These are phyloP conservation scores for Cyberlindnera japonica DNA, from an alignment of 805 yeast species.

Conservation along the genomic window DNA sequence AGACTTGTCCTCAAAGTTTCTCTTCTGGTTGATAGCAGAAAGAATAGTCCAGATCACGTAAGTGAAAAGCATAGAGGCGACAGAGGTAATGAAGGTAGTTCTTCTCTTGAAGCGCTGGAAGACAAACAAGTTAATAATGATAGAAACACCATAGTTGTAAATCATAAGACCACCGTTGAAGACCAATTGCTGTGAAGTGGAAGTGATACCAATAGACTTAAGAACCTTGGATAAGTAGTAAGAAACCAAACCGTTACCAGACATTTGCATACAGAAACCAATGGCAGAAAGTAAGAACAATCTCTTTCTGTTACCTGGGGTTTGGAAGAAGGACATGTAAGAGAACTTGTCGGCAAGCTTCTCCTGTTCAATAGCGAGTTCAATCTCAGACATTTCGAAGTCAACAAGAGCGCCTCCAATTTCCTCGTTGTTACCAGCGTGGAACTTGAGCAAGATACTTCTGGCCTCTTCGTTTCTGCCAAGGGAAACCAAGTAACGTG, in stretches of 20 bases:
- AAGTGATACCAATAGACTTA: slow-evolving; percentile 49
- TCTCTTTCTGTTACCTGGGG: slow-evolving; percentile 41
- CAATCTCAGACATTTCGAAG: slow-evolving; percentile 40
- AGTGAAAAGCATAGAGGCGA: slow-evolving; percentile 34
- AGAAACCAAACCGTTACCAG: slow-evolving; percentile 51
- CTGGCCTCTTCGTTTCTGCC: slow-evolving; percentile 44
- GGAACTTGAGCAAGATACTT: slow-evolving; percentile 35
- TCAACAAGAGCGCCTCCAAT: slow-evolving; percentile 30
- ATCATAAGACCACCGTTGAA: slow-evolving; percentile 50
- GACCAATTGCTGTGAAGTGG: slow-evolving; percentile 40
- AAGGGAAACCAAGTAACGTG: slow-evolving; percentile 41
- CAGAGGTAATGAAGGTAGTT: slow-evolving; percentile 33
- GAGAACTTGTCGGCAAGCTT: slow-evolving; percentile 31
- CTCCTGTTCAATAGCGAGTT: slow-evolving; percentile 40
- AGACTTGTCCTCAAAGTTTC: slow-evolving; percentile 37
- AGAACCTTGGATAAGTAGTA: slow-evolving; percentile 50
- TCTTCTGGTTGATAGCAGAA: slow-evolving; percentile 44
- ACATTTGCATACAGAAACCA: slow-evolving; percentile 36
- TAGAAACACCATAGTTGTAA: slow-evolving; percentile 38
- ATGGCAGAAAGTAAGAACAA: slow-evolving; percentile 33
- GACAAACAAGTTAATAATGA: slow-evolving; percentile 30
- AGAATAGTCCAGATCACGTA: slow-evolving; percentile 42
- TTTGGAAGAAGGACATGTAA: slow-evolving; percentile 37
- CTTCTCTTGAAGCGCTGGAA: slow-evolving; percentile 35
- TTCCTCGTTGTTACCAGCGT: slow-evolving; percentile 34